Evolutionary conservation across 192 early-diverging fungal genomes (phyloP).

Genomic region (Gonapodya sp.): DNA sequence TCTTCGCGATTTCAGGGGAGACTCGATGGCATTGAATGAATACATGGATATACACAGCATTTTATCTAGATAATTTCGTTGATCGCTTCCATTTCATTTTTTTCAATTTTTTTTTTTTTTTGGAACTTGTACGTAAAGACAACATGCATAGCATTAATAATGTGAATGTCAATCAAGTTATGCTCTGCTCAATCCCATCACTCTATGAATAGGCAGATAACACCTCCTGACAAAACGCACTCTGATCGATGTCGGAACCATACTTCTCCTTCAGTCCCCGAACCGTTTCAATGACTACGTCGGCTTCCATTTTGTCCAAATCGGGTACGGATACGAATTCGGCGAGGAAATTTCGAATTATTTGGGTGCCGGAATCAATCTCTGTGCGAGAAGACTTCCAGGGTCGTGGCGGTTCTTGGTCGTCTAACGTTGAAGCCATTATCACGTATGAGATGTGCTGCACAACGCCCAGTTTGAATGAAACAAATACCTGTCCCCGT

Average conservation of each 20-base stretch:
- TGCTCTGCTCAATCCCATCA: too few species aligned
- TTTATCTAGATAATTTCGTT: too few species aligned
- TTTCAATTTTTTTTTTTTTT: too few species aligned
- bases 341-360: slow-evolving; percentile 28
- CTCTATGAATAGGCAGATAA: slow-evolving; percentile 19
- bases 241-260: slow-evolving; percentile 39
- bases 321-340: slow-evolving; percentile 38
- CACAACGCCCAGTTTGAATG: slow-evolving; percentile 18
- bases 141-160: too few species aligned
- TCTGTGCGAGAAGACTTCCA: slow-evolving; percentile 31
- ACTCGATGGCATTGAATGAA: too few species aligned
- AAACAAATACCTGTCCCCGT: slow-evolving; percentile 9
- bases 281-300: slow-evolving; percentile 28
- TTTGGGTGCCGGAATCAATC: slow-evolving; percentile 29
- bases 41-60: too few species aligned
- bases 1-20: too few species aligned
- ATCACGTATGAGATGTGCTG: background rate
- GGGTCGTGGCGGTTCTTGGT: slow-evolving; percentile 11
- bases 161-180: too few species aligned
- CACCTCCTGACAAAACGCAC: slow-evolving; percentile 52
- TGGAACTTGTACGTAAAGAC: too few species aligned
- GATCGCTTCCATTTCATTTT: too few species aligned
- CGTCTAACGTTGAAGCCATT: background rate
- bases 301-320: slow-evolving; percentile 25
- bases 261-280: slow-evolving; percentile 43